Conservation (phyloP, 1,139 yeast genomes). For the Protomyces lactucae-debilis region DNA sequence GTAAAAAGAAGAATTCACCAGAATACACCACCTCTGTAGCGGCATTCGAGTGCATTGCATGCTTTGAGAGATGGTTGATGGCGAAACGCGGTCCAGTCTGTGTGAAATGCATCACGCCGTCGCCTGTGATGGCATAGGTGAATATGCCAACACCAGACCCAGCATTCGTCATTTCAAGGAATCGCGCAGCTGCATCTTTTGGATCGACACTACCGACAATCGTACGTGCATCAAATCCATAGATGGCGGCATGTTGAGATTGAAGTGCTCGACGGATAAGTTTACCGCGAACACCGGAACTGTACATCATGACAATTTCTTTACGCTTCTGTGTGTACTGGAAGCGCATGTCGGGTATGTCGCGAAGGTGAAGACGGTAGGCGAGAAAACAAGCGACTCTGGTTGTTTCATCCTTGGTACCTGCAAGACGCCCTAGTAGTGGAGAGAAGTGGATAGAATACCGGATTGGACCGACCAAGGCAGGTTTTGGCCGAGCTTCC, state of each 20-base stretch:
- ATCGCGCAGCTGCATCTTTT: slow-evolving; percentile 18
- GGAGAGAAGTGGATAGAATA: slow-evolving; percentile 23
- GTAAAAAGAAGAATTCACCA: slow-evolving; percentile 24
- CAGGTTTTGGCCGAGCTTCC: background rate
- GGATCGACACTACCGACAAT: slow-evolving; percentile 20
- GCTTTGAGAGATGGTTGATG: slow-evolving; percentile 23
- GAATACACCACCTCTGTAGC: slow-evolving; percentile 25
- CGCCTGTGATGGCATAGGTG: slow-evolving; percentile 22
- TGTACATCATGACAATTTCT: slow-evolving; percentile 23
- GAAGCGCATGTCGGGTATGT: slow-evolving; percentile 20
- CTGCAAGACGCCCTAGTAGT: slow-evolving; percentile 15
- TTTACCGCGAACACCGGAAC: slow-evolving; percentile 12
- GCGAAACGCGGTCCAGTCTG: slow-evolving; percentile 22
- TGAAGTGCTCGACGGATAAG: slow-evolving; percentile 19
- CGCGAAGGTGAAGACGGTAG: slow-evolving; percentile 19
- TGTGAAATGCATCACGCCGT: slow-evolving; percentile 24
- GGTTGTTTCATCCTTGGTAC: slow-evolving; percentile 3
- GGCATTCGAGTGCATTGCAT: slow-evolving; percentile 25
- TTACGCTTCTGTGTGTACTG: slow-evolving; percentile 7
- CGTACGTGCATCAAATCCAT: slow-evolving; percentile 21
- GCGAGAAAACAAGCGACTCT: slow-evolving; percentile 15
- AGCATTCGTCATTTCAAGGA: slow-evolving; percentile 21
- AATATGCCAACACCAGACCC: slow-evolving; percentile 13
- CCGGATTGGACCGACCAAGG: slow-evolving; percentile 11
- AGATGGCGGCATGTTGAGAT: slow-evolving; percentile 20